Evolutionary conservation across 208 protist genomes (phyloP).

Genomic region (Porcisia deanei): DNA sequence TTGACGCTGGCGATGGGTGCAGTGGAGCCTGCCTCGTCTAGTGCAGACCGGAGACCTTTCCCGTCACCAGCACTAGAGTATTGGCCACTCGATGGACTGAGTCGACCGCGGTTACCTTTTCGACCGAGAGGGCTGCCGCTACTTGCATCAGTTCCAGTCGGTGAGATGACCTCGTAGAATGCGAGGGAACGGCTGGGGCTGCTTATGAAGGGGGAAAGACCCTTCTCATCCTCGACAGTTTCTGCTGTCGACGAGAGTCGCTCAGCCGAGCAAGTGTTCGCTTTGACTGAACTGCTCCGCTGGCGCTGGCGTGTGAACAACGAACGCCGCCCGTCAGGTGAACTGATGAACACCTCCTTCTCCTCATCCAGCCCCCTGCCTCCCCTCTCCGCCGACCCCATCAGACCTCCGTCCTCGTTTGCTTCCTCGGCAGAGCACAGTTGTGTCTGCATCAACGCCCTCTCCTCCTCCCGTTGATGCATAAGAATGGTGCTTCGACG

Average conservation of each 20-base stretch:
- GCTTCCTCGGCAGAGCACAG: not conserved
- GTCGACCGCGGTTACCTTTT: not conserved
- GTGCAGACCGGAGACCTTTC: slow-evolving; percentile 7
- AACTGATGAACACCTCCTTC: slow-evolving; percentile 27
- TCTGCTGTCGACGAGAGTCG: not conserved
- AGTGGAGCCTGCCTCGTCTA: slow-evolving; percentile 15
- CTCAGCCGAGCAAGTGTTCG: not conserved
- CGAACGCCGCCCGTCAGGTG: slow-evolving; percentile 9
- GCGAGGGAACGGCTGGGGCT: slow-evolving; percentile 65
- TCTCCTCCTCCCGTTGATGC: slow-evolving; percentile 23
- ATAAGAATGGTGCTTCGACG: slow-evolving; percentile 27
- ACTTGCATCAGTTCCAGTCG: slow-evolving; percentile 8
- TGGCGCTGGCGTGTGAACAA: slow-evolving; percentile 1
- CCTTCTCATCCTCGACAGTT: slow-evolving; percentile 9
- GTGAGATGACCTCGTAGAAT: slow-evolving; percentile 65
- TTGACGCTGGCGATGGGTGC: not conserved
- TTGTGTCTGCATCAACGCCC: slow-evolving; percentile 5
- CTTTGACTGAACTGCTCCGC: slow-evolving; percentile 8
- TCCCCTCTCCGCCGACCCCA: not conserved
- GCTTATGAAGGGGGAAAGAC: slow-evolving; percentile 51
- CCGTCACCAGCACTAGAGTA: not conserved
- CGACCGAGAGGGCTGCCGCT: not conserved
- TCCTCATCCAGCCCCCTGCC: not conserved
- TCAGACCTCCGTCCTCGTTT: slow-evolving; percentile 1
- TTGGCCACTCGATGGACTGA: not conserved